Base-by-base conservation (phyloP, 768 basidiomycete species). In the Mycena capillaripes region DNA sequence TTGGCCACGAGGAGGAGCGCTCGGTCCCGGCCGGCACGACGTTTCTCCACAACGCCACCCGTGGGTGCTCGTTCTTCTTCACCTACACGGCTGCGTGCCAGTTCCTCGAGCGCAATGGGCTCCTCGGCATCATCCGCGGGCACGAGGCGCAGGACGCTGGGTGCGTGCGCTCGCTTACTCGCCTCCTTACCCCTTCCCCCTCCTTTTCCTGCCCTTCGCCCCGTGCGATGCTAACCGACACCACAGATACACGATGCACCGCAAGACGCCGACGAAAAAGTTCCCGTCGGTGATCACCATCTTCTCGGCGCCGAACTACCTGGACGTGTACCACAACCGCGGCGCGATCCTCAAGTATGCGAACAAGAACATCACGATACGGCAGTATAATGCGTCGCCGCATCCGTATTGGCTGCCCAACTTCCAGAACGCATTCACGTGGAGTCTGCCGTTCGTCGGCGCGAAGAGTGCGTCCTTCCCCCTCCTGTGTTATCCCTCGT, bases 61-160 rank as follows among this genome's bases (percentile, higher is more conserved):
- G 97, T 68, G 97, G 97, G 1, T 99, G 97, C 79, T 95, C 94
- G 14, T 98, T 85, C 82, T 96, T 92, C 85, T 99, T 90, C 85
- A 97, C 97, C 10, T 99, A 96, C 78, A 89, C 91, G 27, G 97
- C 97, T 6, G 95, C 95, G 6, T 97, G 96, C 80, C 89, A 93
- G 72, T 99, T 99, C 87, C 87, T 99, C 21, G 96, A 97, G 78
- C 89, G 95, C 53, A 99, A 98, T 78, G 90, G 90, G 57, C 84
- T 99, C 12, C 84, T 99, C n/a, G 95, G 95, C 9, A 92, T 98
- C 76, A 97, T 99, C 72, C 92, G 97, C 32, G 97, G 95, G 17
- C 97, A 99, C 74, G 97, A 99, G 83, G 97, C 96, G 2, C 97
- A 99, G 81, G 97, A 98, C 82, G 93, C 95, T 5, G 97, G 97